phyloP scores from a whole-genome alignment of 164 flowering plant species.

The Macadamia tetraphylla region DNA sequence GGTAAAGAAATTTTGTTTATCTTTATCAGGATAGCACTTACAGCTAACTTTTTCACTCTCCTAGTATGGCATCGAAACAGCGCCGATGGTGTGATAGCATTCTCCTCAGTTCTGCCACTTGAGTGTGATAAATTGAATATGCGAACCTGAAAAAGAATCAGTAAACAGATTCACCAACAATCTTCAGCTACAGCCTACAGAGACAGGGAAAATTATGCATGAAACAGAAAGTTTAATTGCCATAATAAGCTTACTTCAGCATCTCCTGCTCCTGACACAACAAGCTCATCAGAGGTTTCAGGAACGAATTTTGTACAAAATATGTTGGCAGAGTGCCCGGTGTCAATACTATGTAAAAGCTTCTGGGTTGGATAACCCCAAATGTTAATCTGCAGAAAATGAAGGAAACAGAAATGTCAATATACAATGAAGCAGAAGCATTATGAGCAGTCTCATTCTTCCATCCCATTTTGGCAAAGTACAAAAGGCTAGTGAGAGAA shows the following conservation, averaged over 20 bases:
- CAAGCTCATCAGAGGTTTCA: conserved; percentile 89
- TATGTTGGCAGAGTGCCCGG: conserved; percentile 88
- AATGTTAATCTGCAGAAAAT: conserved; percentile 57
- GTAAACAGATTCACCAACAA: conserved; percentile 9
- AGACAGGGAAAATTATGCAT: background rate
- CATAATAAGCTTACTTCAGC: conserved; percentile 53
- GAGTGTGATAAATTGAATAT: conserved; percentile 63
- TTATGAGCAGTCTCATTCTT: background rate
- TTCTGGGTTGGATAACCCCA: conserved; percentile 68
- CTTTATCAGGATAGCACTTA: conserved; percentile 36
- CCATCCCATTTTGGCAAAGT: background rate
- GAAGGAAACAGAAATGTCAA: background rate
- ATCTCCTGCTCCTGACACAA: conserved; percentile 94
- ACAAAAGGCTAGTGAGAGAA: background rate
- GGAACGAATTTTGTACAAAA: conserved; percentile 93
- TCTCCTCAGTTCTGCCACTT: conserved; percentile 45
- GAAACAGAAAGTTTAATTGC: background rate
- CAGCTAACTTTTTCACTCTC: conserved; percentile 92
- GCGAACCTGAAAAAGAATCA: conserved; percentile 53
- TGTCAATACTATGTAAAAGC: conserved; percentile 73
- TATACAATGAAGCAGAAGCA: background rate
- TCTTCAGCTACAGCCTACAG: conserved; percentile 6
- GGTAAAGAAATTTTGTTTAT: background rate
- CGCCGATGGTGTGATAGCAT: conserved; percentile 49
- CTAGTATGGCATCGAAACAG: conserved; percentile 75